Percentiles rank a stretch among this genome's conserved stretches.
Evolutionary conservation across 305 asterid species (phyloP).

Genomic region (Salvia sclarea): DNA sequence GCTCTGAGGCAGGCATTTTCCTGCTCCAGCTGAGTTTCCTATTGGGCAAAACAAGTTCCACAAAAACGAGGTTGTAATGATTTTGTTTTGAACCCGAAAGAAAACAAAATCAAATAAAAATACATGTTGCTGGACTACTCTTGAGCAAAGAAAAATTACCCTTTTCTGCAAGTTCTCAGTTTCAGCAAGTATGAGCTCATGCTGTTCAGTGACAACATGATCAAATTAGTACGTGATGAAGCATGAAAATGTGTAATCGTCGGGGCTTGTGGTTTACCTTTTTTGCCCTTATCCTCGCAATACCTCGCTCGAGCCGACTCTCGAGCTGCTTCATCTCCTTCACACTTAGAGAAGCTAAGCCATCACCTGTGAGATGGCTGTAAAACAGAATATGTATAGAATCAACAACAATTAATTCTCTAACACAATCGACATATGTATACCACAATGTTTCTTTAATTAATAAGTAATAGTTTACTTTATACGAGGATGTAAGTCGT

Average conservation of each 20-base stretch:
- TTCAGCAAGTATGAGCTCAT: conserved; percentile 65
- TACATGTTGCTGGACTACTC: not conserved
- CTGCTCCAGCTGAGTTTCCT: conserved; percentile 69
- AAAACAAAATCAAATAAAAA: not conserved
- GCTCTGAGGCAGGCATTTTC: conserved; percentile 68
- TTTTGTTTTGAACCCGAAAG: not conserved
- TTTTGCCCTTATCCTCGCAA: conserved; percentile 58
- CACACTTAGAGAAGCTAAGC: conserved; percentile 58
- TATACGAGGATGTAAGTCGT: not conserved
- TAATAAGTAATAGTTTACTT: too few relatives aligned
- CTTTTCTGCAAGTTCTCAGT: conserved; percentile 57
- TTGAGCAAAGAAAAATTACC: conserved; percentile 36
- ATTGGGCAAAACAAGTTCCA: conserved; percentile 25
- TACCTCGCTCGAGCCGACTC: conserved; percentile 65
- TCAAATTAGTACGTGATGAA: not conserved
- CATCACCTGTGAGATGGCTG: conserved; percentile 79
- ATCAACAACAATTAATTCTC: not conserved
- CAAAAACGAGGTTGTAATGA: conserved; percentile 5
- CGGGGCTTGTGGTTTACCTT: conserved; percentile 37
- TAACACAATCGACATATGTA: too few relatives aligned
- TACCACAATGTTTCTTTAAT: too few relatives aligned
- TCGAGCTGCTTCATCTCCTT: conserved; percentile 76
- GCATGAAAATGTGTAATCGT: not conserved
- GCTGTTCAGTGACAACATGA: conserved; percentile 40
- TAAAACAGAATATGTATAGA: not conserved